Percentiles rank a stretch among this genome's conserved stretches.
phyloP scores from a whole-genome alignment of 2,329 filamentous ascomycete species.

The Exophiala sideris region DNA sequence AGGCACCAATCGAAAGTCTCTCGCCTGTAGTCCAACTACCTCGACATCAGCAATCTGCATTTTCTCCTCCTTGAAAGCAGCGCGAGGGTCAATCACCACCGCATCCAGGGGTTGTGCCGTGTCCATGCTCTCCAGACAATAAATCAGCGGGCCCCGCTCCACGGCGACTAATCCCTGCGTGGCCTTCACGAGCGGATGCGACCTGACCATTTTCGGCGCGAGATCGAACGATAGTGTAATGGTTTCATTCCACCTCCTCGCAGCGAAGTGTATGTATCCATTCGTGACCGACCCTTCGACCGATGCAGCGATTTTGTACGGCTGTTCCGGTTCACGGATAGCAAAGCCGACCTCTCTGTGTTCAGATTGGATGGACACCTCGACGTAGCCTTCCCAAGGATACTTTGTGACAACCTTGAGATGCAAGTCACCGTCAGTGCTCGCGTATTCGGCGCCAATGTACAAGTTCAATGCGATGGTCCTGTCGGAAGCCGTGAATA shows the following conservation, averaged over 20 bases:
- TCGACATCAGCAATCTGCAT: not conserved
- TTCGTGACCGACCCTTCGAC: not conserved
- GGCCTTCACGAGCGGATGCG: not conserved
- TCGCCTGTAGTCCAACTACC: not conserved
- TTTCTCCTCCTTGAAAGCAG: not conserved
- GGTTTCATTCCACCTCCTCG: not conserved
- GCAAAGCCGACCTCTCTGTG: not conserved
- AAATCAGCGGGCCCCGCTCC: not conserved
- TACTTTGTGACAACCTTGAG: not conserved
- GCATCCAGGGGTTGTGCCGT: not conserved
- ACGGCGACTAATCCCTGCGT: not conserved
- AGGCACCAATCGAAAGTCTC: not conserved
- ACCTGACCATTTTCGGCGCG: not conserved
- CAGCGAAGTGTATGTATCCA: not conserved
- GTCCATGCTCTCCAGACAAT: not conserved
- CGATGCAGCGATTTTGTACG: not conserved
- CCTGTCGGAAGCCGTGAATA: not conserved
- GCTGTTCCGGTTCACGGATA: not conserved
- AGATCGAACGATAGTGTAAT: not conserved
- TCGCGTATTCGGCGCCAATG: not conserved
- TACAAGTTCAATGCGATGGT: not conserved
- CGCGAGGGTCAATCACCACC: not conserved
- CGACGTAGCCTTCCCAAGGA: not conserved
- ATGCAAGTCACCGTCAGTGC: not conserved
- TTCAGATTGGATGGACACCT: not conserved